Evolutionary conservation across 495 filamentous ascomycete genomes (phyloP).

Genomic region (Hypoxylon fragiforme): DNA sequence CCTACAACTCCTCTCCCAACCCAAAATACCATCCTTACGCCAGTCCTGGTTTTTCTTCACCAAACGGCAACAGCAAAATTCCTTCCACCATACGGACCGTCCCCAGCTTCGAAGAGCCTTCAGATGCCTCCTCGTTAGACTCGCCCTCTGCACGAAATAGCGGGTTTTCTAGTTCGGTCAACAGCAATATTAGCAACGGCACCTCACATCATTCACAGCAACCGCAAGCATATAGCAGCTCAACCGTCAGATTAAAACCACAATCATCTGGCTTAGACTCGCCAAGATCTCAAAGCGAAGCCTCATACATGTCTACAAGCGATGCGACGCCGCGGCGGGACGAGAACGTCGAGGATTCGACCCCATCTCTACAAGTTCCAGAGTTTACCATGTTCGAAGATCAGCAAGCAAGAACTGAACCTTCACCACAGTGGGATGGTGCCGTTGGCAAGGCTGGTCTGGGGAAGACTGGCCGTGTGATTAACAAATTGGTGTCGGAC

Average conservation of each 20-base stretch:
- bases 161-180: conserved; percentile 52
- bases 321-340: conserved; percentile 17
- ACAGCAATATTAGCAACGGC: conserved; percentile 50
- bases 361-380: conserved; percentile 25
- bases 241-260: conserved; percentile 37
- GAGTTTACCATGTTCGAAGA: conserved; percentile 41
- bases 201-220: conserved; percentile 43
- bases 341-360: conserved; percentile 20
- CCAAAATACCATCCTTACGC: conserved; percentile 22
- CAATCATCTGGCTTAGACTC: conserved; percentile 27
- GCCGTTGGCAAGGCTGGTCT: conserved; percentile 77
- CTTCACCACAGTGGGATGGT: conserved; percentile 62
- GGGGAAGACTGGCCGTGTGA: conserved; percentile 91
- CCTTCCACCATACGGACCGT: conserved; percentile 53
- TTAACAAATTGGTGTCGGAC: conserved; percentile 85
- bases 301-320: conserved; percentile 24
- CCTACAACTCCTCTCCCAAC: conserved; percentile 23
- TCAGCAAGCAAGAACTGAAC: conserved; percentile 21
- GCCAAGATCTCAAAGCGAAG: conserved; percentile 16
- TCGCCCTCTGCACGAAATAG: conserved; percentile 44
- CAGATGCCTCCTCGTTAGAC: conserved; percentile 37
- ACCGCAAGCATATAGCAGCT: conserved; percentile 30
- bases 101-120: conserved; percentile 46
- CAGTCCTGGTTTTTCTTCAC: conserved; percentile 10
- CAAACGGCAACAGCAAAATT: conserved; percentile 22